phyloP scores from a whole-genome alignment of 2,329 filamentous ascomycete genomes.

The Trichoderma asperellum region DNA sequence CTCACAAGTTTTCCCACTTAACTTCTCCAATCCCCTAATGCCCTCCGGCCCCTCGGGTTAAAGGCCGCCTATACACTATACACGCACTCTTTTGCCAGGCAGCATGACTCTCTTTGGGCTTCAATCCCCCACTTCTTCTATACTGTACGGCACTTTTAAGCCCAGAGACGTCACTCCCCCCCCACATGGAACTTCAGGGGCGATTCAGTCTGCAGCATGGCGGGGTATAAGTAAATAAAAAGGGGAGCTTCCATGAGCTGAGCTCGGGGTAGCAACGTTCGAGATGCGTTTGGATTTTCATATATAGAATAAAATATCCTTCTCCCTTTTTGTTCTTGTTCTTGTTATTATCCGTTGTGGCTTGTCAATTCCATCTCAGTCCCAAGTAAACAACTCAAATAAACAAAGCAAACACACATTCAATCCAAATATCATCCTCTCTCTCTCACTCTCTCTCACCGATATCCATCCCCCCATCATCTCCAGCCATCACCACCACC shows the following conservation, averaged over 20 bases:
- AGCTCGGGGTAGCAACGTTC: conserved; percentile 12
- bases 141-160: background rate
- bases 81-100: background rate
- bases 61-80: background rate
- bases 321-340: background rate
- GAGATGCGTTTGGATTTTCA: background rate
- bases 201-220: background rate
- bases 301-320: background rate
- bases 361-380: background rate
- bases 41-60: conserved; percentile 20
- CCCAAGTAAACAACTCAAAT: background rate
- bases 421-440: background rate
- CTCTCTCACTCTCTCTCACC: background rate
- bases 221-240: conserved; percentile 15
- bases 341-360: background rate
- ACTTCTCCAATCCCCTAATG: conserved; percentile 11
- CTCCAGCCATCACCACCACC: background rate
- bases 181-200: background rate
- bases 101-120: background rate
- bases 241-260: conserved; percentile 1
- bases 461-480: background rate
- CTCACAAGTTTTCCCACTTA: conserved; percentile 2
- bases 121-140: background rate
- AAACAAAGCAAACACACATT: background rate
- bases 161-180: conserved; percentile 2